Base-by-base conservation (phyloP, 2,329 filamentous ascomycete genomes). In the Apiospora arundinis region DNA sequence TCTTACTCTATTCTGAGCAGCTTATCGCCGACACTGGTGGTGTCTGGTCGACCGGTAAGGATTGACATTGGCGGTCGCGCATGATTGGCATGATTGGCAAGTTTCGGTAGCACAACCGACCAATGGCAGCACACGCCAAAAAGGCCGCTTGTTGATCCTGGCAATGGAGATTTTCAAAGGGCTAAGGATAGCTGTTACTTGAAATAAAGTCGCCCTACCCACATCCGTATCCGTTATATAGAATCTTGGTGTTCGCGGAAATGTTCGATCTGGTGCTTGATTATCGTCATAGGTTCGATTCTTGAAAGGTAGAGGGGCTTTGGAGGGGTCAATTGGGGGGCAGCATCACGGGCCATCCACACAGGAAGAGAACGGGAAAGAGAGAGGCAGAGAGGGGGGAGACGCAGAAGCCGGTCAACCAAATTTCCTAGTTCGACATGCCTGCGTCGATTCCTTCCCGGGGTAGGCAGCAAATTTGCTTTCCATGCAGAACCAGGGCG, bases 391-490 rank as follows among this genome's bases (percentile, higher is more conserved):
- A 23, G 21, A 32, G 28, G 9, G 32, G 56, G 18, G 28, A 40
- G 7, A 12, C 9, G 56, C 32, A 63, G 32, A 63, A 63, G n/a
- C 56, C 32, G 56, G 56, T 11, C 32, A n/a, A 8, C 18, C 56
- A 63, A 63, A 63, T 40, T 63, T 63, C 28, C 32, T 63, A 60
- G 56, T 11, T 63, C 42, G 16, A 12, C 25, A 56, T 63, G 56
- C 32, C 28, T 60, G 52, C 11, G 25, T 56, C 52, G 25, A 32
- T 21, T 56, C 25, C 52, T 56, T 12, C 4, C 28, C 23, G 23
- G 23, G 49, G 40, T 42, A 42, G 49, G 49, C 25, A 32, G 25
- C 40, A 42, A 46, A 16, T 46, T 46, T 16, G 44, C 44, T 2
- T 46, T 16, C 21, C 40, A 12, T 9, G 56, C 56, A 63, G 56